phyloP scores from a whole-genome alignment of 2,329 filamentous ascomycete genomes.

The Sporothrix brunneoviolacea region DNA sequence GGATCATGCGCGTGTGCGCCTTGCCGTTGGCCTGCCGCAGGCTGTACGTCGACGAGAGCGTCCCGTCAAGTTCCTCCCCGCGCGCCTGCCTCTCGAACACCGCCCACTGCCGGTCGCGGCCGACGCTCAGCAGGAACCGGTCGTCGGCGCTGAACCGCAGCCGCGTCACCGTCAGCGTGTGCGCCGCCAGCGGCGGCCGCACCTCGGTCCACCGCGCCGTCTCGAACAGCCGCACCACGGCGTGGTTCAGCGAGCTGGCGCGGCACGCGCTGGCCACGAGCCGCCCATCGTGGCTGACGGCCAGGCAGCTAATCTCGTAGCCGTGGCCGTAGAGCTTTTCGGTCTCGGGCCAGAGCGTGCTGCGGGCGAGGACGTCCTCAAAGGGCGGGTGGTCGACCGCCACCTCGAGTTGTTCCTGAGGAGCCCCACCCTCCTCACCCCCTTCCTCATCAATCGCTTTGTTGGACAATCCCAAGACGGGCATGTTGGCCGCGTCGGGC shows the following conservation, averaged over 20 bases:
- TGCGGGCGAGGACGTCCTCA: conserved; percentile 81
- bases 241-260: conserved; percentile 87
- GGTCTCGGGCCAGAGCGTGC: conserved; percentile 90
- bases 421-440: neutral
- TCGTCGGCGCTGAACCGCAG: conserved; percentile 67
- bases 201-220: conserved; percentile 83
- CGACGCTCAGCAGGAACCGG: conserved; percentile 73
- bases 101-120: conserved; percentile 85
- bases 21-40: conserved; percentile 65
- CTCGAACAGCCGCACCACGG: conserved; percentile 87
- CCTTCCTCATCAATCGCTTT: conserved; percentile 64
- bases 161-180: conserved; percentile 78
- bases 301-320: conserved; percentile 88
- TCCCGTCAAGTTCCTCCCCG: conserved; percentile 14
- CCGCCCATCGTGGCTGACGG: conserved; percentile 64
- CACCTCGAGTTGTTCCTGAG: no score
- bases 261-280: conserved; percentile 88
- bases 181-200: conserved; percentile 72
- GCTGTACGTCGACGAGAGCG: conserved; percentile 38
- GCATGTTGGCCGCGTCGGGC: conserved; percentile 88
- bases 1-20: conserved; percentile 86
- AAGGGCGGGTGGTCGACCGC: neutral
- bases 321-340: conserved; percentile 98
- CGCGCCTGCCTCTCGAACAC: conserved; percentile 56
- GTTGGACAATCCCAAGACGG: conserved; percentile 90